Evolutionary conservation across 2,329 filamentous ascomycete species (phyloP), one percentile per base, ranked within the genome.

Genomic region (Pseudopithomyces chartarum): DNA sequence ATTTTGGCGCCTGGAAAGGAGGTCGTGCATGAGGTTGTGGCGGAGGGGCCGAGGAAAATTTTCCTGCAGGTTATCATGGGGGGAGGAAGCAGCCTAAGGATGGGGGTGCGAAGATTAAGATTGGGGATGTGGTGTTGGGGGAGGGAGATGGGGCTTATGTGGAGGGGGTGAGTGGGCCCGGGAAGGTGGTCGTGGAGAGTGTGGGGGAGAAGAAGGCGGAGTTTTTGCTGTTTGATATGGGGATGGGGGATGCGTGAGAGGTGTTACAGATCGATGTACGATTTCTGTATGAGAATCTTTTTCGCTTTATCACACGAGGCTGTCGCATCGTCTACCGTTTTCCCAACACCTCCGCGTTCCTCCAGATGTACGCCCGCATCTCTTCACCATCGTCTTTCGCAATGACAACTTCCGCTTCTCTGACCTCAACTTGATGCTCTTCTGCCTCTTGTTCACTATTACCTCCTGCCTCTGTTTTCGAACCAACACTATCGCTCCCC

Each of bases 101-200:
- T 39, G 90, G 90, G 22, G 90, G 87, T 63, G 84, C 90, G 36
- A 91, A 86, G 80, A 85, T 96, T 57, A 78, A 84, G 84, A 62
- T 79, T 88, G 66, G 90, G 83, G 86, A 90, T 60, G 84, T 85
- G 0, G 79, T 90, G 15, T 73, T 96, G 17, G 80, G 78, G 1
- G 92, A 96, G 76, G 92, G 92, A 0, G 92, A 96, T 76, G 91
- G 91, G 15, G 90, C 90, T 1, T 95, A 91, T 75, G 79, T 96
- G 6, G 86, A 88, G 6, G 74, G 71, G 6, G 73, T 76, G 1
- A 67, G 57, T n/a, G 79, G 79, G 0, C 78, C 79, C 0, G 77
- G 73, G 0, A 77, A 73, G 64, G 67, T 82, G 40, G 75, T 77
- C 52, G 74, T 82, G 12, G 77, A 80, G 65, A 82, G 78, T 58